These are phyloP conservation scores for Hygrophila difformis DNA, from an alignment of 257 asterid species.

Conservation along the genomic window DNA sequence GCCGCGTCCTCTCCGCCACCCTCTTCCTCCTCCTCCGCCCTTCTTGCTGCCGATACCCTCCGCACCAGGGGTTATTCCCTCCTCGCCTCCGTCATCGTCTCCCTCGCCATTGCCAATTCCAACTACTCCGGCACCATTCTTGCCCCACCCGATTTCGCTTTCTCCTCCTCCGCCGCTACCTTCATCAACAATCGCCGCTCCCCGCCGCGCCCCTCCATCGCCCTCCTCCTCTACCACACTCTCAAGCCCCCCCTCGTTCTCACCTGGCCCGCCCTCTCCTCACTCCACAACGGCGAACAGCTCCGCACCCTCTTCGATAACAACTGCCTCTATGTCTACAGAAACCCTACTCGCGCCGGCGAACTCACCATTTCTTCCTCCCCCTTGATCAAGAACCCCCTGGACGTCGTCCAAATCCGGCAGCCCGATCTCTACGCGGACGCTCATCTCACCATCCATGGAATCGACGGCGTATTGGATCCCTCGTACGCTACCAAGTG, in stretches of 20 bases:
- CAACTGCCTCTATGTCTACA: conserved; percentile 48
- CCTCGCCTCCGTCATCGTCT: conserved; percentile 38
- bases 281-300: conserved; percentile 31
- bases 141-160: conserved; percentile 55
- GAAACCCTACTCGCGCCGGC: conserved; percentile 21
- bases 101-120: conserved; percentile 31
- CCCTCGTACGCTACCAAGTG: conserved; percentile 40
- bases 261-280: conserved; percentile 32
- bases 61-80: conserved; percentile 56
- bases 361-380: conserved; percentile 39
- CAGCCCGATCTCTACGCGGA: conserved; percentile 67
- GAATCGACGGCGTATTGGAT: conserved; percentile 57
- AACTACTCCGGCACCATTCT: conserved; percentile 61
- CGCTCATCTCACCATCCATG: conserved; percentile 45
- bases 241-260: conserved; percentile 40
- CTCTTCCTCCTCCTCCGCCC: conserved; percentile 32
- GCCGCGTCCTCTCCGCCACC: conserved; percentile 17
- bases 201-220: conserved; percentile 47
- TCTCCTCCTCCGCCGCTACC: conserved; percentile 43
- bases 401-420: conserved; percentile 36
- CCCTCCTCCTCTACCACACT: conserved; percentile 59
- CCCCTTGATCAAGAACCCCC: conserved; percentile 32
- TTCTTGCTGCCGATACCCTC: conserved; percentile 46
- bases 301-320: conserved; percentile 37
- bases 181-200: conserved; percentile 33